Base-by-base conservation (phyloP, 1,139 yeast genomes). In the Geotrichum klebahnii region DNA sequence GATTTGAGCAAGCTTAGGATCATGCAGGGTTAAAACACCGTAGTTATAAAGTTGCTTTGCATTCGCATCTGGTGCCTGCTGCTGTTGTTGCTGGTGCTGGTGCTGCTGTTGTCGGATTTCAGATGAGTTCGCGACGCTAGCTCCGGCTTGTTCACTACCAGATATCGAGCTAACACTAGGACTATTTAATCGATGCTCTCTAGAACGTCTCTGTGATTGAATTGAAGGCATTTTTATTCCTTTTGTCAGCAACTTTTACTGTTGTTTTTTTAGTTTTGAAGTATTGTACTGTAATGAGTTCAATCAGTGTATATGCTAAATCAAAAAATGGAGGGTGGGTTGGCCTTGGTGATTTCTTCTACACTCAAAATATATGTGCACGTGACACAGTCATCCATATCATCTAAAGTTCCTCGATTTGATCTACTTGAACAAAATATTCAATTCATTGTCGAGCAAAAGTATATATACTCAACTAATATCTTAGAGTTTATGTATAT, bases 11-110 rank as follows among this genome's bases (percentile, higher is more conserved):
- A 87, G 78, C 53, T 77, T 74, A 0, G 95, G 89, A 63, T 90
- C 97, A 65, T 89, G 90, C 53, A 92, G 76, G 34, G 84, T 79
- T 35, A 90, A 80, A 37, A 90, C 96, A 60, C 85, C 82, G 69
- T 79, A 84, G 59, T 90, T 88, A 56, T 86, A 72, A 12, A 58
- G 54, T 40, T 60, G 59, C 33, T 58, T 54, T 5, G 55, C 53
- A 36, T 48, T 53, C 26, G 54, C 59, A 23, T 55, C 60, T 33
- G 33, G 44, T 17, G 35, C 29, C 40, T 44, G 36, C 33, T 28
- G 24, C 24, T 41, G 20, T 41, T 24, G 20, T 42, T 39, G 43
- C 28, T 44, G 40, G 20, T 43, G 44, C 22, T 46, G 46, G 34
- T 40, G 42, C 29, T 16, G 34, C 19, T 48, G 51, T 20, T 45